A percentile compares a stretch with the other conserved stretches of the same genome.
These are phyloP conservation scores for Agapanthus africanus DNA, from an alignment of 106 monocot genomes.

Conservation along the genomic window DNA sequence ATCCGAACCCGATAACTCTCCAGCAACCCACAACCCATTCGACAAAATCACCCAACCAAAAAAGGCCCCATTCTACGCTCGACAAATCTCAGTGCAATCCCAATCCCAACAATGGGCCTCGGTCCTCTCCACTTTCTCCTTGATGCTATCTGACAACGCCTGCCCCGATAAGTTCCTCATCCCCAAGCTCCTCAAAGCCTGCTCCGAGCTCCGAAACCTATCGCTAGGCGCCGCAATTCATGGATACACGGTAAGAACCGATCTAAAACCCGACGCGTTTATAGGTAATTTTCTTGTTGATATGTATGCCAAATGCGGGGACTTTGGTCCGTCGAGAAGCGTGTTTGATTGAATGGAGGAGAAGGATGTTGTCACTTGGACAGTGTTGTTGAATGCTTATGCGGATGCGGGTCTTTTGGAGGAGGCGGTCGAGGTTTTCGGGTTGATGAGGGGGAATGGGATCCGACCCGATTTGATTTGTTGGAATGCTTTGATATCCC, in stretches of 20 bases:
- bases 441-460: constrained; percentile 29
- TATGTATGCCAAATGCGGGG: constrained; percentile 52
- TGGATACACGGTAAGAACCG: constrained; percentile 10
- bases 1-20: neutral
- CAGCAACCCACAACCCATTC: constrained; percentile 1
- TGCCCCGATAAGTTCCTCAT: constrained; percentile 27
- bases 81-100: neutral
- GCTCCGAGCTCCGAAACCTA: constrained; percentile 11
- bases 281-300: constrained; percentile 44
- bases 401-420: constrained; percentile 33
- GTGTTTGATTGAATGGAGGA: constrained; percentile 43
- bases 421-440: constrained; percentile 31
- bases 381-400: constrained; percentile 43
- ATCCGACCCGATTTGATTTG: constrained; percentile 56
- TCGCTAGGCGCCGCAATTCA: constrained; percentile 7
- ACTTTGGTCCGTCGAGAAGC: constrained; percentile 21
- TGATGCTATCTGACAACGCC: constrained; percentile 13
- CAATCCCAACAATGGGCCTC: constrained; percentile 13
- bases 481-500: constrained; percentile 68
- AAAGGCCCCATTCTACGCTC: constrained; percentile 12
- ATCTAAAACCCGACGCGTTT: constrained; percentile 21
- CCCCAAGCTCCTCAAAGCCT: constrained; percentile 29
- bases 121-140: constrained; percentile 4
- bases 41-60: constrained; percentile 12
- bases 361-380: constrained; percentile 54